phyloP scores from a whole-genome alignment of 331 rosid genomes.

The Malus hybrid region DNA sequence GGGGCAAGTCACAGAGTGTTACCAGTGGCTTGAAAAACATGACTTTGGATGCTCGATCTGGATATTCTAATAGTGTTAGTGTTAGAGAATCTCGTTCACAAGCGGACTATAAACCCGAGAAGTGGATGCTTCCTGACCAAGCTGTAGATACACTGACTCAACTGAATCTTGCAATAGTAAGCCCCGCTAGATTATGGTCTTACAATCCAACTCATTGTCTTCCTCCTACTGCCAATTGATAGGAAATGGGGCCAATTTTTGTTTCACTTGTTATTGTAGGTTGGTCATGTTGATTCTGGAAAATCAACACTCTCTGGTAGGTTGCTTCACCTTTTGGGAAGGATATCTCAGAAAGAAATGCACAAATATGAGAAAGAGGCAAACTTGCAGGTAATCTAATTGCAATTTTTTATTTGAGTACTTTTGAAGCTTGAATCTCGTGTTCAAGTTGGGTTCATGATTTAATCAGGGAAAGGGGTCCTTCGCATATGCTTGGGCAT shows the following conservation, averaged over 20 bases:
- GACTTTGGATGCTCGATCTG: constrained; percentile 41
- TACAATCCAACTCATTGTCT: not conserved
- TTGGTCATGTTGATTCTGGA: constrained; percentile 99
- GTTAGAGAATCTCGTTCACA: constrained; percentile 28
- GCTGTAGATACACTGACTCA: constrained; percentile 66
- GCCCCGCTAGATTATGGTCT: constrained; percentile 20
- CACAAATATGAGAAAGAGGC: constrained; percentile 96
- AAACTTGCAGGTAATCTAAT: constrained; percentile 54
- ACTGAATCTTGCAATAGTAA: constrained; percentile 91
- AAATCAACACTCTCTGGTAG: constrained; percentile 97
- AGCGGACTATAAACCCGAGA: constrained; percentile 58
- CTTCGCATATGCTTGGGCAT: constrained; percentile 96
- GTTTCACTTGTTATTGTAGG: constrained; percentile 42
- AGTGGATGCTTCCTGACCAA: constrained; percentile 90
- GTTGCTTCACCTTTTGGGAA: constrained; percentile 74
- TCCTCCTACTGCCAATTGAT: not conserved
- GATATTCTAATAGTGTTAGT: constrained; percentile 36
- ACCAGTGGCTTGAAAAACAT: constrained; percentile 32
- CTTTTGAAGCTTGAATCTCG: constrained; percentile 14
- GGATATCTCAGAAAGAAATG: constrained; percentile 83
- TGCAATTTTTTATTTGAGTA: constrained; percentile 3
- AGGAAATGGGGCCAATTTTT: not conserved
- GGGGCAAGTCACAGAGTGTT: constrained; percentile 36
- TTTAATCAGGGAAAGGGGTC: constrained; percentile 87
- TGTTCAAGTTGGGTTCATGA: constrained; percentile 5